Conservation (phyloP, 2,329 filamentous ascomycete species). For the Diaporthe sp. region DNA sequence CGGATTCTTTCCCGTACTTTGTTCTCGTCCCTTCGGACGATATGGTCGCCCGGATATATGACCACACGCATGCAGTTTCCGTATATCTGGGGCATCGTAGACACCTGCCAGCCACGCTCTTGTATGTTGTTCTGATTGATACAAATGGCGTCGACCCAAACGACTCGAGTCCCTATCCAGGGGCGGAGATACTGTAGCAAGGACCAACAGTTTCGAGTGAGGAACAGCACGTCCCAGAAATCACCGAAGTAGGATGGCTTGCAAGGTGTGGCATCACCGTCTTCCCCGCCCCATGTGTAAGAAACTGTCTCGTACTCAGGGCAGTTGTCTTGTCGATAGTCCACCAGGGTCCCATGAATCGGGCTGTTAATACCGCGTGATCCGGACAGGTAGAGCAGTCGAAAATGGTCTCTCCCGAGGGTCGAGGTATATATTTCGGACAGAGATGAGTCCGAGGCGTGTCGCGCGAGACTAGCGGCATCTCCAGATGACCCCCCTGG, state of each 20-base stretch:
- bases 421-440: background rate
- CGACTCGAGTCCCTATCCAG: background rate
- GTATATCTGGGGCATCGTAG: background rate
- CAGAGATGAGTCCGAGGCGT: background rate
- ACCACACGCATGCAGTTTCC: background rate
- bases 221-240: background rate
- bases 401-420: background rate
- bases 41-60: background rate
- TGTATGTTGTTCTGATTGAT: background rate
- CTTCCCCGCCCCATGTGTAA: constrained; percentile 2
- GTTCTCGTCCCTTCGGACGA: background rate
- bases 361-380: background rate
- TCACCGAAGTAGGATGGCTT: background rate
- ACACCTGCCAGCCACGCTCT: background rate
- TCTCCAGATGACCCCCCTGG: background rate
- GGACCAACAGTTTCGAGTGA: background rate
- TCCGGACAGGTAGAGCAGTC: background rate
- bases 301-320: constrained; percentile 2
- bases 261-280: background rate
- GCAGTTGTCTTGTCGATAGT: background rate
- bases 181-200: background rate
- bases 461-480: background rate
- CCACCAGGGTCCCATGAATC: background rate
- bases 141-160: constrained; percentile 5
- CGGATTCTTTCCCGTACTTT: background rate